Evolutionary conservation across 2,329 filamentous ascomycete genomes (phyloP), one percentile per base, ranked within the genome.

Genomic region (Xylariaceae sp.): DNA sequence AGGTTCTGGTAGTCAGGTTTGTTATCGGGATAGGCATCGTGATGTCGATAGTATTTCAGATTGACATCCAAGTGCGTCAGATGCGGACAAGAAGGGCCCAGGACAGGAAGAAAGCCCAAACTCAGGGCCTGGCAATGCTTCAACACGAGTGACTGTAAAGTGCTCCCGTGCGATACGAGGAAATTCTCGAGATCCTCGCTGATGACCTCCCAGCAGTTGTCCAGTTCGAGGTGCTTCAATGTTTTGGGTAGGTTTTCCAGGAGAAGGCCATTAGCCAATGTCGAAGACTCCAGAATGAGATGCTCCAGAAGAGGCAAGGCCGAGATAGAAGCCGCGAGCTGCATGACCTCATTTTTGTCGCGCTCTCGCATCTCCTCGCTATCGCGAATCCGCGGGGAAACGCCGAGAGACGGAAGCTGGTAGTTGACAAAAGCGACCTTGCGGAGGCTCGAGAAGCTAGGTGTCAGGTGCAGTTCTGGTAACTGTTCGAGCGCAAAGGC

Each of bases 111-210:
- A 49, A 94, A 95, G 0, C 71, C 75, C 25, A 95, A 61, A 47
- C 79, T 82, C 24, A 95, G 65, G 3, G 80, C 77, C 40, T 85
- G 79, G 49, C 94, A 94, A 58, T 94, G 83, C 33, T 81, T 75
- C 5, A 95, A 64, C 2, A 69, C 72, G 6, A 96, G 67, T 23
- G 73, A 72, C 33, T 72, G 70, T 15, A 96, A 63, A n/a, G 74
- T 62, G 15, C 64, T 58, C 0, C 88, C 89, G 47, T 85, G 77
- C 1, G 72, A 72, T 5, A 65, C 53, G 25, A 95, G 67, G 49
- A 83, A 94, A 0, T 58, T 53, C 17, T 67, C 62, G 15, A 95
- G 60, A 38, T 78, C 70, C 4, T 77, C 68, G 1, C 85, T 81
- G 4, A 69, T 77, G 8, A 94, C 60, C 40, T 83, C 76, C 60